Conservation (phyloP, 768 basidiomycete species). For the Trametes elegans region DNA sequence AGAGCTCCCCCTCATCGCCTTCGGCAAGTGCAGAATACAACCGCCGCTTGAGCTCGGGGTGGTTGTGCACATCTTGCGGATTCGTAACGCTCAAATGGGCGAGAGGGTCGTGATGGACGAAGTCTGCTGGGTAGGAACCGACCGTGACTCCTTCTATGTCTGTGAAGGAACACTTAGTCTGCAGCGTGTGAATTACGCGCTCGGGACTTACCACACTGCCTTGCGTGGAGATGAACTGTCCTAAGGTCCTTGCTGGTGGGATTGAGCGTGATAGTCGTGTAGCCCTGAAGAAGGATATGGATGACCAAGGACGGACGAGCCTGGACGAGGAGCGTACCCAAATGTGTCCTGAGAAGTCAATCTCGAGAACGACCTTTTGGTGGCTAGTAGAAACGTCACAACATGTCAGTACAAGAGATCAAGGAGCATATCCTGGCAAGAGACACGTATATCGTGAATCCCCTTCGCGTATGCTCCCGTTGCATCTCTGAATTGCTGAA, state of each 20-base stretch:
- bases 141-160: slow-evolving; percentile 76
- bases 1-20: slow-evolving; percentile 91
- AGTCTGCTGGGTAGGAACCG: slow-evolving; percentile 69
- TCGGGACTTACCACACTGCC: slow-evolving; percentile 75
- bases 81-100: slow-evolving; percentile 62
- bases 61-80: slow-evolving; percentile 77
- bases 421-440: slow-evolving; percentile 25
- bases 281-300: slow-evolving; percentile 54
- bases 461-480: slow-evolving; percentile 76
- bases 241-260: slow-evolving; percentile 78
- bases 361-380: slow-evolving; percentile 93
- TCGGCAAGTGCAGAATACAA: slow-evolving; percentile 90
- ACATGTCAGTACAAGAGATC: slow-evolving; percentile 41
- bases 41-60: slow-evolving; percentile 91
- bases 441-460: slow-evolving; percentile 86
- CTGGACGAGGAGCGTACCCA: slow-evolving; percentile 55
- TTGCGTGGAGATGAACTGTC: slow-evolving; percentile 84
- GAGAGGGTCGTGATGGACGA: slow-evolving; percentile 75
- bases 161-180: slow-evolving; percentile 34
- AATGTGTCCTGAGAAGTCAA: slow-evolving; percentile 86
- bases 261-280: slow-evolving; percentile 87
- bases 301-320: slow-evolving; percentile 19
- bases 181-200: slow-evolving; percentile 17
- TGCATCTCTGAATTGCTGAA: slow-evolving; percentile 45
- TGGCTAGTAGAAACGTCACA: slow-evolving; percentile 76